Percentiles rank a stretch among this genome's conserved stretches.
Conservation (phyloP, 2,329 filamentous ascomycete genomes). For the Xylaria sp. region DNA sequence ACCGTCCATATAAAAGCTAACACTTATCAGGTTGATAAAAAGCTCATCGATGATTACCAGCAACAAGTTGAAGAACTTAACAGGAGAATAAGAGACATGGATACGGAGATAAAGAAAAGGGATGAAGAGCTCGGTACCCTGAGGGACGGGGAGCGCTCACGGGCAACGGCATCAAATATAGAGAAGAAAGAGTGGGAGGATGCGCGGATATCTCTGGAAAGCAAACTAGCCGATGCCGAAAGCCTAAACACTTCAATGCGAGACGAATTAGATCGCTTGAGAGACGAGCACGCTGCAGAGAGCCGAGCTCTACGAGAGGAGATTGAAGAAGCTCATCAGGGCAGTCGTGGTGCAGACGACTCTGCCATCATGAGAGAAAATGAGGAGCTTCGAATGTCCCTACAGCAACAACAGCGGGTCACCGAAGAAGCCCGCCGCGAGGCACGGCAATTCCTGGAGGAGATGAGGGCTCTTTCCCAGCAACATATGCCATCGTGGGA, state of each 20-base stretch:
- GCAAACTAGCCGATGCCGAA: conserved; percentile 78
- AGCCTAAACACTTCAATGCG: conserved; percentile 82
- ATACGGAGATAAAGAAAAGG: conserved; percentile 75
- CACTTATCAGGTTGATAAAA: conserved; percentile 70
- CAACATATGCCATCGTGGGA: conserved; percentile 83
- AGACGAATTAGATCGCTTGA: conserved; percentile 79
- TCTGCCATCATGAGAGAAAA: conserved; percentile 74
- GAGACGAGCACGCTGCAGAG: conserved; percentile 73
- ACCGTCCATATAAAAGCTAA: conserved; percentile 28
- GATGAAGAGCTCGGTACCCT: conserved; percentile 74
- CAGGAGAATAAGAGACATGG: conserved; percentile 77
- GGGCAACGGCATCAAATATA: conserved; percentile 61
- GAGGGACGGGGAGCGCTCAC: conserved; percentile 68
- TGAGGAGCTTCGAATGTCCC: conserved; percentile 70
- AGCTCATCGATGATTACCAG: conserved; percentile 82
- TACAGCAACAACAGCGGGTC: conserved; percentile 80
- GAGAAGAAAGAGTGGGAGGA: conserved; percentile 80
- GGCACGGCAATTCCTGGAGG: conserved; percentile 82
- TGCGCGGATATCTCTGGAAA: conserved; percentile 74
- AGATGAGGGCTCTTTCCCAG: conserved; percentile 89
- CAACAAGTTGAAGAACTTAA: conserved; percentile 79
- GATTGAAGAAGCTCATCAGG: conserved; percentile 64
- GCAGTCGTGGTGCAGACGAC: conserved; percentile 53
- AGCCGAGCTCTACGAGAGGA: conserved; percentile 72
- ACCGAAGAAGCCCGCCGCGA: conserved; percentile 89